Percentiles rank a stretch among this genome's conserved stretches.
phyloP scores from a whole-genome alignment of 1,284 basidiomycete genomes.

The Heterobasidion parviporum region DNA sequence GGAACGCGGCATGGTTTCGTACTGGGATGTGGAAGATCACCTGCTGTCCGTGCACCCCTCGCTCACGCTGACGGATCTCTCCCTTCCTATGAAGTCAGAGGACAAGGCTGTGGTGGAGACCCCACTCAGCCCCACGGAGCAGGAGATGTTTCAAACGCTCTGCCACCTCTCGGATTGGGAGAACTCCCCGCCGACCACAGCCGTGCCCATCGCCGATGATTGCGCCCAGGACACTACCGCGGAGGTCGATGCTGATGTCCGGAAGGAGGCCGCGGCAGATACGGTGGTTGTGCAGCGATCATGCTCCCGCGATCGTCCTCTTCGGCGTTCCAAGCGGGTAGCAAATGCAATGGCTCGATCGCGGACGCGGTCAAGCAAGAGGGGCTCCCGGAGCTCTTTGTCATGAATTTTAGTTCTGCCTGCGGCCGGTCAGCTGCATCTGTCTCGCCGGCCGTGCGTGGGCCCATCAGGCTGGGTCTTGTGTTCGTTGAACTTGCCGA shows the following conservation, averaged over 20 bases:
- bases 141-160: conserved; percentile 57
- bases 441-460: background rate
- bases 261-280: conserved; percentile 19
- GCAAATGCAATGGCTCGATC: conserved; percentile 44
- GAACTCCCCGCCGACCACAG: conserved; percentile 6
- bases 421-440: background rate
- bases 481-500: background rate
- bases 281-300: conserved; percentile 11
- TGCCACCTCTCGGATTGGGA: conserved; percentile 56
- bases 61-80: conserved; percentile 18
- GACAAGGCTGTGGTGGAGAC: conserved; percentile 22
- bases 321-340: conserved; percentile 62
- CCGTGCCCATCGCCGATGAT: conserved; percentile 4
- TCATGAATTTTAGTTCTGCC: conserved; percentile 16
- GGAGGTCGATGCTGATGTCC: conserved; percentile 7
- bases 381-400: conserved; percentile 23
- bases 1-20: conserved; percentile 16
- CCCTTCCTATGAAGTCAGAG: conserved; percentile 10
- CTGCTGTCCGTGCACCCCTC: conserved; percentile 20
- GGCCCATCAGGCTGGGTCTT: background rate
- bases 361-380: conserved; percentile 26
- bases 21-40: conserved; percentile 20
- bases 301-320: conserved; percentile 14
- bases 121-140: conserved; percentile 60
- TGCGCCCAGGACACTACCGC: background rate